Evolutionary conservation across 768 basidiomycete genomes (phyloP).

Genomic region (Hortiboletus flavorubellus): DNA sequence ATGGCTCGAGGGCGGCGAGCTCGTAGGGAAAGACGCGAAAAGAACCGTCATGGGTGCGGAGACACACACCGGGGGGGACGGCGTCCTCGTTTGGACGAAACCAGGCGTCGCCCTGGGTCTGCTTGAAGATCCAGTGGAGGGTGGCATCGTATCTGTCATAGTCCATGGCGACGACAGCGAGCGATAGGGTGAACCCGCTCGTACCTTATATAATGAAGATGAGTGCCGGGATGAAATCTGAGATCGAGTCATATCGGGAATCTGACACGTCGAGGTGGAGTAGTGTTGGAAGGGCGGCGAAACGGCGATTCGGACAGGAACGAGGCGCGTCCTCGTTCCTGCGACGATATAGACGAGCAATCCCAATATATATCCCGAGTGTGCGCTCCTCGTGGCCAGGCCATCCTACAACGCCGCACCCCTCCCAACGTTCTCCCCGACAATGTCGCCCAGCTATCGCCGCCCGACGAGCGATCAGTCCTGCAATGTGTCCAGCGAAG

Average conservation of each 20-base stretch:
- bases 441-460: constrained; percentile 14
- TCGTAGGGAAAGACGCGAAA: constrained; percentile 58
- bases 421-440: not conserved
- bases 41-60: constrained; percentile 44
- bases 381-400: not conserved
- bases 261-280: not conserved
- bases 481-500: constrained; percentile 24
- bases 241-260: constrained; percentile 14
- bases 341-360: not conserved
- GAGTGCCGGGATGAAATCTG: constrained; percentile 4
- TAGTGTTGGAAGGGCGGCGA: not conserved
- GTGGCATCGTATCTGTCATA: constrained; percentile 34
- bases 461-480: constrained; percentile 14
- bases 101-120: constrained; percentile 47
- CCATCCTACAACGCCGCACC: not conserved
- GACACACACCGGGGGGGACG: constrained; percentile 46
- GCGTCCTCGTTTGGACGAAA: constrained; percentile 50
- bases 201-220: constrained; percentile 5
- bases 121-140: constrained; percentile 30
- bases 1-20: constrained; percentile 48
- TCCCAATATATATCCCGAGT: constrained; percentile 3
- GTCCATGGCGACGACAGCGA: constrained; percentile 25
- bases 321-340: constrained; percentile 7
- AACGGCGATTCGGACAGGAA: constrained; percentile 6
- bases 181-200: not conserved